Percentiles rank a stretch among this genome's conserved stretches.
phyloP scores from a whole-genome alignment of 1,139 yeast genomes.

The Geotrichum bryndzae region DNA sequence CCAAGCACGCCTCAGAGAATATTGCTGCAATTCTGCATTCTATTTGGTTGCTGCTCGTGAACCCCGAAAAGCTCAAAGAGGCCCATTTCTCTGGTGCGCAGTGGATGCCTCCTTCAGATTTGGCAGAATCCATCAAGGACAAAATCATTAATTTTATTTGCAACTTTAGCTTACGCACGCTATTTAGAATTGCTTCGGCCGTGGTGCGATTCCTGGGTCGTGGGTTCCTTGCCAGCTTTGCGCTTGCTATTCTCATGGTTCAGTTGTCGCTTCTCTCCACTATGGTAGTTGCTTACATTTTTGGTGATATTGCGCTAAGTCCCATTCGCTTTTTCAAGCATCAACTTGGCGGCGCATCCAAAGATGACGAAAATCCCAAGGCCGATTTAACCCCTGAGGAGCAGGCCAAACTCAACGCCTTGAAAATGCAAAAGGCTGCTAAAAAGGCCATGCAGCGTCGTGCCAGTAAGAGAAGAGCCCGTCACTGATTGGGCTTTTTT shows the following conservation, averaged over 20 bases:
- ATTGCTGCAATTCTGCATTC: conserved; percentile 10
- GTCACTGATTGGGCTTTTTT: neutral
- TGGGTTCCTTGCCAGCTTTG: conserved; percentile 20
- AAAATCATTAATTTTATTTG: conserved; percentile 1
- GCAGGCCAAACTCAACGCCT: conserved; percentile 1
- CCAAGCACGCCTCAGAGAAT: neutral
- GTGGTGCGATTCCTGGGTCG: conserved; percentile 5
- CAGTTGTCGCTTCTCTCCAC: conserved; percentile 27
- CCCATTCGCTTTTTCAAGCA: conserved; percentile 1
- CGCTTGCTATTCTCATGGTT: conserved; percentile 23
- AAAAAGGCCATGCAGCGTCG: conserved; percentile 11
- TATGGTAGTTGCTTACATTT: conserved; percentile 28
- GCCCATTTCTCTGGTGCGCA: conserved; percentile 8
- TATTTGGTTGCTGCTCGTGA: conserved; percentile 18
- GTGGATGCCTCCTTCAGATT: conserved; percentile 27
- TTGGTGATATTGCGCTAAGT: conserved; percentile 25
- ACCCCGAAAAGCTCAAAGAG: conserved; percentile 11
- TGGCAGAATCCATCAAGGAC: conserved; percentile 21
- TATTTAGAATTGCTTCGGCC: neutral
- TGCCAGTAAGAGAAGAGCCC: conserved; percentile 5
- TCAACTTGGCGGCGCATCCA: neutral
- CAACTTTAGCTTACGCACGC: neutral
- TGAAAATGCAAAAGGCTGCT: conserved; percentile 14
- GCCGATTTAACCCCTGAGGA: conserved; percentile 3
- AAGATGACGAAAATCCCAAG: neutral